A percentile compares a stretch with the other conserved stretches of the same genome.
These are phyloP conservation scores for Fusarium sp. DNA, from an alignment of 2,329 filamentous ascomycete genomes.

Conservation along the genomic window DNA sequence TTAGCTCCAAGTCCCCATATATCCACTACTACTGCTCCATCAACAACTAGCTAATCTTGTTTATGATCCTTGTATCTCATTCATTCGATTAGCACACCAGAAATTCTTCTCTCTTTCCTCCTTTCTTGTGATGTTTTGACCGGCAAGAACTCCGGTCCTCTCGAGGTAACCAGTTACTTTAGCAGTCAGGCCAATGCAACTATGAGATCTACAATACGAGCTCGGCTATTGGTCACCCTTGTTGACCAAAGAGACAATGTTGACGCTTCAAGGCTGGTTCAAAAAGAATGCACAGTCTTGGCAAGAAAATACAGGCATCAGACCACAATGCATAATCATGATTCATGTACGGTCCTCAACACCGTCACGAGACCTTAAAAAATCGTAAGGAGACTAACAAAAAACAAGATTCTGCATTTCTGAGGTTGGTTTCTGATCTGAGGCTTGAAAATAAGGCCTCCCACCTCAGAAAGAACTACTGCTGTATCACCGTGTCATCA, in stretches of 20 bases:
- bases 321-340: background rate
- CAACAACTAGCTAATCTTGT: background rate
- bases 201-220: background rate
- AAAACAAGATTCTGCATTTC: background rate
- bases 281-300: background rate
- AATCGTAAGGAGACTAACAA: background rate
- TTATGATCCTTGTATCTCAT: background rate
- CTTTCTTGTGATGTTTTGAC: too few species aligned
- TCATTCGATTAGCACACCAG: accelerated
- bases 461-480: background rate
- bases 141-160: background rate
- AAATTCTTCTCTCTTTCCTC: background rate
- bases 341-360: too few species aligned
- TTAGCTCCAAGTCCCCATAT: background rate
- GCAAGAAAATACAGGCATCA: background rate
- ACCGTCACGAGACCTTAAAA: background rate
- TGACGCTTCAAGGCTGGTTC: accelerated
- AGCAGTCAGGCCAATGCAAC: accelerated
- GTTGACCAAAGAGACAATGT: too few species aligned
- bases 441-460: background rate
- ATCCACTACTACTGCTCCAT: background rate
- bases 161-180: background rate
- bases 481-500: background rate
- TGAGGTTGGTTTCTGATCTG: accelerated
- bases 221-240: background rate